Evolutionary conservation across 2,329 filamentous ascomycete genomes (phyloP), one percentile per base, ranked within the genome.

Genomic region (Sclerotinia nivalis): DNA sequence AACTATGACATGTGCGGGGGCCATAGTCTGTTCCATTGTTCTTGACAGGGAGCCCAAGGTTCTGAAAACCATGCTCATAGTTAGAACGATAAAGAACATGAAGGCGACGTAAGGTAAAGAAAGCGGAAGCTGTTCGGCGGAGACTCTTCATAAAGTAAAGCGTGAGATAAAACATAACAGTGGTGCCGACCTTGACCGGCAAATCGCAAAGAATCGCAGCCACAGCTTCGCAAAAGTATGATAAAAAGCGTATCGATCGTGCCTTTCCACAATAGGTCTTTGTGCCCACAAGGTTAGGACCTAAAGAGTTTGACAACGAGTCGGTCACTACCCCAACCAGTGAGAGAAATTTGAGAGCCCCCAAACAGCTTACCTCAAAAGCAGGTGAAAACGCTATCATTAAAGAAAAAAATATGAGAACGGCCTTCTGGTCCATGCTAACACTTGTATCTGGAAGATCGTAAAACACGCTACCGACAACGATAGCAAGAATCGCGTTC

Each of bases 11-110:
- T 86, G 84, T 55, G 86, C 84, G 1, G 87, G 87, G 1, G 88
- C 86, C 81, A 89, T 84, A 74, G 88, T 87, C 75, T 89, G 86
- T 20, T 88, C 88, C 18, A 91, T 82, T 0, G 91, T 91, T 69
- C 91, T 86, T 5, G 93, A 93, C 1, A 89, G 82, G 0, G 91
- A 90, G 28, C 86, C 93, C 72, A 96, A 92, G 12, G 88, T 91
- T 68, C 93, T 88, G 87, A 96, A 96, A 73, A 96, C 86, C 89
- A 93, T 94, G 91, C 73, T 75, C 92, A 96, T 96, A 75, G 87
- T 86, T 40, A 78, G 52, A 10, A 73, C 74, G 34, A 73, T 70
- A n/a, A 37, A 59, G 22, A 37, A 40, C 18, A 9, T 10, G 22
- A 40, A 60, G 37, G 15, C 12, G 40, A 43, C 12, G 40, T 43